A percentile compares a stretch with the other conserved stretches of the same genome.
Conservation (phyloP, 768 basidiomycete genomes). For the Boletus pseudo-olivaceus region DNA sequence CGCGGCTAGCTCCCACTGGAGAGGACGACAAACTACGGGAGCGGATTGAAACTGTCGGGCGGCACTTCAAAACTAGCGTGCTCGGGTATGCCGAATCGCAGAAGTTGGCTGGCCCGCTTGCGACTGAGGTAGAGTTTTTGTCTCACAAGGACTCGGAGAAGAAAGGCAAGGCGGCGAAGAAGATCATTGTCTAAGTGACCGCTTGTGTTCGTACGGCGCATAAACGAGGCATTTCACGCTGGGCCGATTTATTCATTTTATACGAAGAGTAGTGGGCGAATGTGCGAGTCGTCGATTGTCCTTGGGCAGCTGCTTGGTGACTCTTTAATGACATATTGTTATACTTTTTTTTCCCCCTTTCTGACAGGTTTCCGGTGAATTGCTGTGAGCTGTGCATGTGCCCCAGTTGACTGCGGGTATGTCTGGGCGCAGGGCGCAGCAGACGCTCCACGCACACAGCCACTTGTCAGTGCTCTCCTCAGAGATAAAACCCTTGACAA, state of each 20-base stretch:
- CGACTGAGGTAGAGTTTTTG: constrained; percentile 92
- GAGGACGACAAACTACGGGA: constrained; percentile 63
- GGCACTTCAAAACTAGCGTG: constrained; percentile 88
- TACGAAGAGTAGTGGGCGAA: constrained; percentile 22
- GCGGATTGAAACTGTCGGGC: constrained; percentile 80
- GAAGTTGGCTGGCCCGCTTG: constrained; percentile 78
- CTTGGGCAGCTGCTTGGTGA: constrained; percentile 21
- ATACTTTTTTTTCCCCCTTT: constrained; percentile 2
- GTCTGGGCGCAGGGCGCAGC: constrained; percentile 2
- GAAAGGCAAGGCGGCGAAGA: constrained; percentile 82
- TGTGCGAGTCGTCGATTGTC: constrained; percentile 19
- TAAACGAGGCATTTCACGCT: constrained; percentile 14
- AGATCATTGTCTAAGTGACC: constrained; percentile 59
- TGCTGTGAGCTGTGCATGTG: constrained; percentile 4
- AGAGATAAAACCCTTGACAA: constrained; percentile 22
- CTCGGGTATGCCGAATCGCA: constrained; percentile 75
- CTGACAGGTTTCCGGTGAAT: constrained; percentile 6
- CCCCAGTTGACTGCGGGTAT: constrained; percentile 7
- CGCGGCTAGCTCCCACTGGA: constrained; percentile 67
- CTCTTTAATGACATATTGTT: constrained; percentile 25
- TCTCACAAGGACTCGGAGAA: constrained; percentile 95
- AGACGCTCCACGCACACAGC: constrained; percentile 14
- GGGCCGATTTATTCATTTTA: constrained; percentile 33
- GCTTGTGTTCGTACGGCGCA: constrained; percentile 14
- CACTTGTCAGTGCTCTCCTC: constrained; percentile 7